Evolutionary conservation across 257 asterid species (phyloP), one percentile per base, ranked within the genome.

Genomic region (Cynanchum wilfordii): DNA sequence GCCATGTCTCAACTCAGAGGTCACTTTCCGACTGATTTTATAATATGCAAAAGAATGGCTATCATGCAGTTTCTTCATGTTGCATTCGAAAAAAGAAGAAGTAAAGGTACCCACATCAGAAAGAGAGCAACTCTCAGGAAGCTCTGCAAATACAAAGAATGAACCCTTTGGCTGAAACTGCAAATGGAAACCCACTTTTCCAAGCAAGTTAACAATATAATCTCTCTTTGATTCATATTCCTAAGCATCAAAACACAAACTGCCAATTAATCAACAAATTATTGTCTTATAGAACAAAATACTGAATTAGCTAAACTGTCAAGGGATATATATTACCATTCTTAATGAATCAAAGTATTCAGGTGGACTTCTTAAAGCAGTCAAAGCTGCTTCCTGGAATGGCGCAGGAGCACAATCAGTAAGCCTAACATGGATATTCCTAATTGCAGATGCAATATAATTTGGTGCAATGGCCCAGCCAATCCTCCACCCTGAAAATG

Each of bases 371-470:
- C 86, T 81, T 71, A 93, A 81, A 73, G 98, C 98, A 55, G 87
- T 75, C 85, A 90, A 82, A 73, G 96, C 97, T 11, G 96, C 96
- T 83, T 91, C 97, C 79, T 91, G 97, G 78, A 93, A 91, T 71
- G 98, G 97, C 55, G 90, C 97, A 7, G 97, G 98, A 78, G 98
- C 94, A 76, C 87, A 86, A 83, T 93, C 98, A 49, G 93, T 84
- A 50, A 93, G 58, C 73, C 75, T 88, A 58, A 81, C 55, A 72
- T 91, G 98, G 78, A 93, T 89, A 79, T 93, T 91, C 80, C 89
- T 76, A 72, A 93, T 79, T 27, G 96, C 96, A 47, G 94, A 88
- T 74, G 97, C 94, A 58, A 91, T 79, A 83, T 79, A 80, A 75
- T 95, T 38, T 1, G 97, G 90, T 50, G 90, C 93, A 72, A 88